These are phyloP conservation scores for Syncephalastrum monosporum DNA, from an alignment of 371 early-diverging fungal species.

Conservation along the genomic window DNA sequence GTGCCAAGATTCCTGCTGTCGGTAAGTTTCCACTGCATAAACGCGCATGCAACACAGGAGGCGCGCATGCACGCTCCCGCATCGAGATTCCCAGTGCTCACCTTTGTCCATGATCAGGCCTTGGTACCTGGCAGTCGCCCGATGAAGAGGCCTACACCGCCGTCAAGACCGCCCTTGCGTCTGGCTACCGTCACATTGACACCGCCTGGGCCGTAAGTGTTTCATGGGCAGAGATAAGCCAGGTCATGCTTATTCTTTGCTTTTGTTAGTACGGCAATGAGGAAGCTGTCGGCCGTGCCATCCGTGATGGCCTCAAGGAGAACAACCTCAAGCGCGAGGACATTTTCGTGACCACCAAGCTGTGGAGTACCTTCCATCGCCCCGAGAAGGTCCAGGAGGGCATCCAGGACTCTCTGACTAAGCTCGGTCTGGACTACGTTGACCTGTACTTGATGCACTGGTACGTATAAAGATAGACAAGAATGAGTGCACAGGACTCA, in stretches of 20 bases:
- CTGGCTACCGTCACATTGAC: constrained; percentile 54
- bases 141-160: constrained; percentile 39
- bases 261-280: constrained; percentile 65
- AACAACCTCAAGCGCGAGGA: constrained; percentile 58
- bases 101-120: constrained; percentile 3
- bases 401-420: constrained; percentile 47
- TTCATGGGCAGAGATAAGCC: background rate
- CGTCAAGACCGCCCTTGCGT: constrained; percentile 33
- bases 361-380: constrained; percentile 63
- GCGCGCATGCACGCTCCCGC: too few relatives aligned
- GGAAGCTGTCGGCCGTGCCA: constrained; percentile 63
- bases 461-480: constrained; percentile 28
- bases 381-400: constrained; percentile 48
- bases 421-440: constrained; percentile 63
- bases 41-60: too few relatives aligned
- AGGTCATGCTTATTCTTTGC: background rate
- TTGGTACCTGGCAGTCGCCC: constrained; percentile 51
- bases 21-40: constrained; percentile 3
- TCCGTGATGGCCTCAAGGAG: constrained; percentile 53
- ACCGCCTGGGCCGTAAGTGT: constrained; percentile 46
- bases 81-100: too few relatives aligned
- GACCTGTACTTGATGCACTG: constrained; percentile 68
- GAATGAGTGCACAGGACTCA: background rate
- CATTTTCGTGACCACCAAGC: constrained; percentile 90
- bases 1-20: constrained; percentile 27